Evolutionary conservation across 2,329 filamentous ascomycete species (phyloP).

Genomic region (Cladosporium sp.): DNA sequence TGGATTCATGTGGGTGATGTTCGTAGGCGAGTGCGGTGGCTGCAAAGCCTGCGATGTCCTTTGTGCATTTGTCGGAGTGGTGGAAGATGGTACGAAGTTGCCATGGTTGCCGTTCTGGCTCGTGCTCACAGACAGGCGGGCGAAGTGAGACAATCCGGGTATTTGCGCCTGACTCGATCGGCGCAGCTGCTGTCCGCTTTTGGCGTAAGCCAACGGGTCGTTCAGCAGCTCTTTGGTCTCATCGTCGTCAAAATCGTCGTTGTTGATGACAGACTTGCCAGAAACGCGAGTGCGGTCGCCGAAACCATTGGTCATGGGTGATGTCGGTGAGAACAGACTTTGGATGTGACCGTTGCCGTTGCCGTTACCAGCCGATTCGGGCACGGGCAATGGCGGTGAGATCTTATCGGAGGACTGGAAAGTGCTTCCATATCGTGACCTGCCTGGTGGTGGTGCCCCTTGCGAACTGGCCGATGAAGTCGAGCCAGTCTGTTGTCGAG

Average conservation of each 20-base stretch:
- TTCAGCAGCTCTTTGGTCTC: slow-evolving; percentile 73
- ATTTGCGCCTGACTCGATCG: slow-evolving; percentile 72
- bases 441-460: slow-evolving; percentile 23
- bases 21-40: slow-evolving; percentile 52
- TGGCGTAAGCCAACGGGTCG: slow-evolving; percentile 71
- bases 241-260: slow-evolving; percentile 65
- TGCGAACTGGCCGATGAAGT: slow-evolving; percentile 51
- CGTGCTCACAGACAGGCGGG: slow-evolving; percentile 72
- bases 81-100: slow-evolving; percentile 55
- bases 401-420: slow-evolving; percentile 65
- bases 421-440: slow-evolving; percentile 61
- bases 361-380: slow-evolving; percentile 55
- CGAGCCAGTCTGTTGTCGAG: slow-evolving; percentile 48
- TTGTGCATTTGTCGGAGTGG: slow-evolving; percentile 37
- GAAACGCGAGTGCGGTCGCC: slow-evolving; percentile 61
- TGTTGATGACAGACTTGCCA: slow-evolving; percentile 72
- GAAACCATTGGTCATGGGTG: slow-evolving; percentile 71
- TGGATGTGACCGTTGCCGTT: slow-evolving; percentile 58
- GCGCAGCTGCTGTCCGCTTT: slow-evolving; percentile 63
- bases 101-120: slow-evolving; percentile 41
- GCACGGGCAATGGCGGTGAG: slow-evolving; percentile 54
- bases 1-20: slow-evolving; percentile 52
- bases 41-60: slow-evolving; percentile 46
- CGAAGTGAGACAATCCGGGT: slow-evolving; percentile 65
- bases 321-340: slow-evolving; percentile 71